Conservation (phyloP, 208 protist species). For the Leishmania tropica region DNA sequence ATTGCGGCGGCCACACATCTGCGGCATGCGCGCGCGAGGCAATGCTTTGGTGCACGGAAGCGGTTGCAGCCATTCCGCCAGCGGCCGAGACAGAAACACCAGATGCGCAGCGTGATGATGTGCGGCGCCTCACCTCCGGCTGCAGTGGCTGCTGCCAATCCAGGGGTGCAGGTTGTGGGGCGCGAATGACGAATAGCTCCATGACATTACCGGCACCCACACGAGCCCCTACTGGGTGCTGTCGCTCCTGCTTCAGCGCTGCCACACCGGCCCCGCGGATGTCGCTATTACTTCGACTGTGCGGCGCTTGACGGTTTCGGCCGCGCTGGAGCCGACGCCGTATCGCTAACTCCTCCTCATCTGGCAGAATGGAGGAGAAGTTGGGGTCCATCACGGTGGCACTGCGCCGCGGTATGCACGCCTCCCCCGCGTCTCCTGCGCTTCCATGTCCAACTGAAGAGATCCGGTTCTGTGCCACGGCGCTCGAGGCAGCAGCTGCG, state of each 20-base stretch:
- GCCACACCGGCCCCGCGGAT: background rate
- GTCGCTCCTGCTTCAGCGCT: background rate
- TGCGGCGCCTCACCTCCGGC: background rate
- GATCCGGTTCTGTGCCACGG: conserved; percentile 1
- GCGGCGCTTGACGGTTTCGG: background rate
- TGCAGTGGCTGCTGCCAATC: background rate
- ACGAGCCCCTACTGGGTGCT: background rate
- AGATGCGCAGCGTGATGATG: background rate
- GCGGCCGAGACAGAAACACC: background rate
- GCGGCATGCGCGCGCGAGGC: background rate
- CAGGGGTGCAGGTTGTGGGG: background rate
- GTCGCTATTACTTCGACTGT: background rate
- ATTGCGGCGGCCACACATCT: background rate
- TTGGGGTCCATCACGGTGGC: conserved; percentile 49
- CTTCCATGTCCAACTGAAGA: background rate
- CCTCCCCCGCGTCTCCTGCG: background rate
- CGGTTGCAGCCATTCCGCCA: background rate
- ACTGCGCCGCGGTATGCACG: conserved; percentile 19
- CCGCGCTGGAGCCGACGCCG: conserved; percentile 20
- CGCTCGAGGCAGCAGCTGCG: conserved; percentile 27
- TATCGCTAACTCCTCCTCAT: conserved; percentile 34
- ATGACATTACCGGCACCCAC: conserved; percentile 2
- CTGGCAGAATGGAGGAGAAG: conserved; percentile 56
- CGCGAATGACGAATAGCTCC: background rate
- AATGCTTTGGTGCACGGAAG: background rate